phyloP scores from a whole-genome alignment of 1,284 basidiomycete genomes.

The Moniliella sp. region DNA sequence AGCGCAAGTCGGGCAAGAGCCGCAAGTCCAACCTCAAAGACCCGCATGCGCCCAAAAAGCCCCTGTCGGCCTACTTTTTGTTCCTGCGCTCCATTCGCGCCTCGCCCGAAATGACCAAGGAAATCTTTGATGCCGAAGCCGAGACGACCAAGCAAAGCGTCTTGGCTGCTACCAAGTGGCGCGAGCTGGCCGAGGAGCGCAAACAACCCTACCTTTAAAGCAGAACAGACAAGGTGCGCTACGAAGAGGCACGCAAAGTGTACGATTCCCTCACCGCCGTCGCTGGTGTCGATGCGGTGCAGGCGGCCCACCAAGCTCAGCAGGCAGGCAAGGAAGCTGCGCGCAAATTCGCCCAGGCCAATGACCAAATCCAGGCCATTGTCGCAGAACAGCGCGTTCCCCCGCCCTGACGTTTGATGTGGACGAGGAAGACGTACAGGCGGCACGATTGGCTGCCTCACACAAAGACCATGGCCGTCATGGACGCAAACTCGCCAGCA shows the following conservation, averaged over 20 bases:
- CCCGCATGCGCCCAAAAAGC: constrained; percentile 19
- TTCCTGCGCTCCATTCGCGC: constrained; percentile 39
- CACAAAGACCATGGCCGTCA: too few relatives aligned
- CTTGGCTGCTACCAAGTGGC: constrained; percentile 73
- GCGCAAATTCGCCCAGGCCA: too few relatives aligned
- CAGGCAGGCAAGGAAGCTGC: too few relatives aligned
- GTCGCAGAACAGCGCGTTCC: too few relatives aligned
- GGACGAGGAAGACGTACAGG: too few relatives aligned
- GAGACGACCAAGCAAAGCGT: constrained; percentile 89
- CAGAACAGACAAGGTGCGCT: constrained; percentile 22
- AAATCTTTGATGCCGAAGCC: constrained; percentile 69
- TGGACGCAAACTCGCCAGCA: too few relatives aligned
- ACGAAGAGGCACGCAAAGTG: constrained; percentile 18
- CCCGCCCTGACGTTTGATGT: too few relatives aligned
- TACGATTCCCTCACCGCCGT: too few relatives aligned
- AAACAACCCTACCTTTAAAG: constrained; percentile 37
- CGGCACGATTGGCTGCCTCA: too few relatives aligned
- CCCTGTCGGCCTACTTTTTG: constrained; percentile 17
- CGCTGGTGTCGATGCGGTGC: too few relatives aligned
- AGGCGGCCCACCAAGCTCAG: too few relatives aligned
- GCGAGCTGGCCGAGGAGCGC: constrained; percentile 69
- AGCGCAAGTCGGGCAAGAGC: constrained; percentile 18
- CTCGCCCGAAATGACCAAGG: constrained; percentile 34
- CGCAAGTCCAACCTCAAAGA: constrained; percentile 13
- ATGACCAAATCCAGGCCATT: too few relatives aligned